Evolutionary conservation across 352 stramenopile species (phyloP), one percentile per base, ranked within the genome.

Genomic region (Pythium aquatile): DNA sequence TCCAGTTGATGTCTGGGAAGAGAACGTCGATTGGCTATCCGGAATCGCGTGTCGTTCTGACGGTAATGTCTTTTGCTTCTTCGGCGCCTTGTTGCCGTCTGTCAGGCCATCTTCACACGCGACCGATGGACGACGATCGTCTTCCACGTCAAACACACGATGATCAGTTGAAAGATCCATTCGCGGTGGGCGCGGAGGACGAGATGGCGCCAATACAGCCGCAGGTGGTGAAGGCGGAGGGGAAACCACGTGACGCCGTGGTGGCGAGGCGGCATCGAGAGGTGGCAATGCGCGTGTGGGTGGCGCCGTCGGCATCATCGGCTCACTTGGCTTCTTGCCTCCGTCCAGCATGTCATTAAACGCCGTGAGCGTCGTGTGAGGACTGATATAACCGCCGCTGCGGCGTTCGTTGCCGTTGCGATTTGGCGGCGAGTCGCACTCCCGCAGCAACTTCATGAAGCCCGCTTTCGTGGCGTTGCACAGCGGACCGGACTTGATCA

Each of bases 401-500:
- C 14, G 9, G 37, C 37, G 13, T 8, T 44, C 16, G 39, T 47
- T 47, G 39, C 39, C 16, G 39, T 24, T 47, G 39, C 16, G 14
- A 13, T 47, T 47, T 13, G 39, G 8, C 14, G 39, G 3, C 17
- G 2, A 0, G 17, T 47, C 39, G 3, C 14, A 3, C 14, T 26
- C 39, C 13, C 39, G 39, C 39, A 47, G 7, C 39, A 47, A 16
- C 39, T 24, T 29, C 28, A 71, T 47, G 33, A 62, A 74, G 30
- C 63, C 63, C 24, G 44, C n/a, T 39, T 74, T 71, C 26, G 68
- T 74, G 20, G 68, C 52, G 51, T 74, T 74, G 29, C 46, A 30
- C 4, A 53, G 47, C 54, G 58, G 63, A 3, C 68, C 63, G 54
- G 49, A 65, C 63, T 74, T 74, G 54, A 71, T 46, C 9, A 74